Conservation (phyloP, 2,329 filamentous ascomycete genomes). For the Rosellinia necatrix region DNA sequence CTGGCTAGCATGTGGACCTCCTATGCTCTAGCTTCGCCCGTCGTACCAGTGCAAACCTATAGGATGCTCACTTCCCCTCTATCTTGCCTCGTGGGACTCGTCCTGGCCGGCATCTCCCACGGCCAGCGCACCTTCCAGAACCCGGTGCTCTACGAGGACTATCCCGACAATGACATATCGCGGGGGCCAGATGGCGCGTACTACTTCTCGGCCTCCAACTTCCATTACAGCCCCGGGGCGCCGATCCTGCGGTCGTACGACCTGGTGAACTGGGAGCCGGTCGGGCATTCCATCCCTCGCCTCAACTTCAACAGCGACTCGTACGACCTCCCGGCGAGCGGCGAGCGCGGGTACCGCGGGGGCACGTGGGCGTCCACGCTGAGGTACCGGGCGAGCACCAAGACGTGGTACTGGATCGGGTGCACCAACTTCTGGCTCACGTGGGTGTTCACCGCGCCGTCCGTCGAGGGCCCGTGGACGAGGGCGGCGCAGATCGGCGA, state of each 20-base stretch:
- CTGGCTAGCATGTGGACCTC: too few species aligned
- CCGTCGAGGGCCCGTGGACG: constrained; percentile 50
- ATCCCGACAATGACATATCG: constrained; percentile 10
- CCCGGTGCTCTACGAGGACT: constrained; percentile 12
- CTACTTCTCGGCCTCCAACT: constrained; percentile 13
- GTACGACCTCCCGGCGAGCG: constrained; percentile 21
- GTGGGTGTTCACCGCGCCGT: constrained; percentile 56
- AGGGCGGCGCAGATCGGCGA: constrained; percentile 38
- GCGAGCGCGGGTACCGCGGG: constrained; percentile 21
- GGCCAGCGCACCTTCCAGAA: neutral
- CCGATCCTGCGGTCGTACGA: constrained; percentile 10
- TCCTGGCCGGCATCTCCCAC: neutral
- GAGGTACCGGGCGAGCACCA: constrained; percentile 26
- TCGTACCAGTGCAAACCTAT: too few species aligned
- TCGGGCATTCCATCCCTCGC: constrained; percentile 6
- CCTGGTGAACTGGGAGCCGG: constrained; percentile 8
- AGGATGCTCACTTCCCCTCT: too few species aligned
- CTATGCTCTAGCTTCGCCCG: too few species aligned
- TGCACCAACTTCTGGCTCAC: constrained; percentile 56
- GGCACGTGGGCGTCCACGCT: constrained; percentile 34
- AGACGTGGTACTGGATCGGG: constrained; percentile 50
- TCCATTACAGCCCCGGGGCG: constrained; percentile 13
- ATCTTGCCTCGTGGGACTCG: neutral
- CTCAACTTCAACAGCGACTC: constrained; percentile 5
- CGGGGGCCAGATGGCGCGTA: constrained; percentile 7